phyloP scores from a whole-genome alignment of 2,329 filamentous ascomycete genomes.

The Waltergamsia citrina region DNA sequence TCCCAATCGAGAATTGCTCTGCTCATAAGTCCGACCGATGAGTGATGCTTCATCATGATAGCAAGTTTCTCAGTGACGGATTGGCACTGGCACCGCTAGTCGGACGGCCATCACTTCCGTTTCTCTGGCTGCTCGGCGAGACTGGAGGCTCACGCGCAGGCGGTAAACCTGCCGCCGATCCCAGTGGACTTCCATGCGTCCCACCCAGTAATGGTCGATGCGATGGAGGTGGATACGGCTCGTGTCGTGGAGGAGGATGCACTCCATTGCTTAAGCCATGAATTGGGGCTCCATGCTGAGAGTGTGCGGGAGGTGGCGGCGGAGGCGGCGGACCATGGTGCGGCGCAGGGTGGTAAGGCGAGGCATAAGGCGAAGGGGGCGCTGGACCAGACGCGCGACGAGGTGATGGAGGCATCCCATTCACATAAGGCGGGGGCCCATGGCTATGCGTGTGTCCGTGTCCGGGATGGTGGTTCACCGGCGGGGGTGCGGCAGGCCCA shows the following conservation, averaged over 20 bases:
- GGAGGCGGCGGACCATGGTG: slow-evolving; percentile 13
- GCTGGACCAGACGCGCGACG: slow-evolving; percentile 32
- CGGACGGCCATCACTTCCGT: slow-evolving; percentile 29
- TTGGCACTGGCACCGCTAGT: slow-evolving; percentile 66
- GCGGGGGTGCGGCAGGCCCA: slow-evolving; percentile 27
- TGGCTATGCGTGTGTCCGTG: slow-evolving; percentile 15
- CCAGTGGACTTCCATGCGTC: slow-evolving; percentile 34
- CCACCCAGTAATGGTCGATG: slow-evolving; percentile 31
- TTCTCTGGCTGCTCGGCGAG: slow-evolving; percentile 16
- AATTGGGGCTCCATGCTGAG: slow-evolving; percentile 4
- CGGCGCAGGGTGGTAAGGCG: slow-evolving; percentile 19
- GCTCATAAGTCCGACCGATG: neutral
- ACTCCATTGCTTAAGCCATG: slow-evolving; percentile 22
- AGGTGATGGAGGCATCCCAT: slow-evolving; percentile 38
- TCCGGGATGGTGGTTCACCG: slow-evolving; percentile 26
- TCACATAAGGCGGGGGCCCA: slow-evolving; percentile 22
- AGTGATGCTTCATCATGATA: slow-evolving; percentile 46
- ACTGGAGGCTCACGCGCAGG: slow-evolving; percentile 17
- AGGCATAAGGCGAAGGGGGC: slow-evolving; percentile 29
- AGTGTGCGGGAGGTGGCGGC: slow-evolving; percentile 12
- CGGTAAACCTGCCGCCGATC: slow-evolving; percentile 27
- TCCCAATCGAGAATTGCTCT: neutral
- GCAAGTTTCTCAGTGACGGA: slow-evolving; percentile 64
- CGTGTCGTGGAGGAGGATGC: slow-evolving; percentile 20
- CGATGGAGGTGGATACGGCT: slow-evolving; percentile 27